Base-by-base conservation (phyloP, 805 yeast genomes). In the Middelhovenomyces tepae region DNA sequence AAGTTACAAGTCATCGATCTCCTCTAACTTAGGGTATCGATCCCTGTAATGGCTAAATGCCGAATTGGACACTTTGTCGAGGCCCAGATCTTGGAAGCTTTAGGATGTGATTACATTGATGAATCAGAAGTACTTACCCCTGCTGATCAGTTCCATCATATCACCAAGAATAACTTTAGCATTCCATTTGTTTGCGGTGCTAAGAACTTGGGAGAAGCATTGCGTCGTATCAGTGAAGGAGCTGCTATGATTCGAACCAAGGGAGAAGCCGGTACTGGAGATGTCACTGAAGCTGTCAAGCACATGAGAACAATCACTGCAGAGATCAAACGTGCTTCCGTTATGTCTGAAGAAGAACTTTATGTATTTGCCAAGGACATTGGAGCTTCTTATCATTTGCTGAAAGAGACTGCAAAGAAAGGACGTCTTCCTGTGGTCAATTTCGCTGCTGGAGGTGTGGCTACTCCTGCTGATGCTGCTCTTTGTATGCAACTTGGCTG, bases 191-290 rank as follows among this genome's bases (percentile, higher is more conserved):
- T 81, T 10, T 82, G 91, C 55, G 93, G 93, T 24, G 84, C 87
- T 38, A 77, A 75, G 53, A 72, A 81, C 58, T 67, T 81, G 37
- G 91, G 89, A 27, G 91, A 81, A 57, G 87, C 89, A 2, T 65
- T 81, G 44, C 71, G 91, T 56, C 69, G 93, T 52, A 67, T 82
- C 49, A 61, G 67, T 46, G 93, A 81, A 58, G 91, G 91, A 45
- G 89, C 91, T 22, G 87, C 89, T 20, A 79, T 81, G 89, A 71
- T 81, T 53, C 69, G 91, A 55, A 77, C 91, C 44, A 81, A 81
- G 60, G 93, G 93, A 45, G 93, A 81, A 56, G 91, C 93, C 22
- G 93, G 93, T 28, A 82, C 93, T 23, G 93, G 93, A 35, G 91
- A 81, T 56, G 75, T 81, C 34, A 73, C 83, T 26, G 89, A 81